These are phyloP conservation scores for Grifola frondosa DNA, from an alignment of 1,284 basidiomycete species.

Conservation along the genomic window DNA sequence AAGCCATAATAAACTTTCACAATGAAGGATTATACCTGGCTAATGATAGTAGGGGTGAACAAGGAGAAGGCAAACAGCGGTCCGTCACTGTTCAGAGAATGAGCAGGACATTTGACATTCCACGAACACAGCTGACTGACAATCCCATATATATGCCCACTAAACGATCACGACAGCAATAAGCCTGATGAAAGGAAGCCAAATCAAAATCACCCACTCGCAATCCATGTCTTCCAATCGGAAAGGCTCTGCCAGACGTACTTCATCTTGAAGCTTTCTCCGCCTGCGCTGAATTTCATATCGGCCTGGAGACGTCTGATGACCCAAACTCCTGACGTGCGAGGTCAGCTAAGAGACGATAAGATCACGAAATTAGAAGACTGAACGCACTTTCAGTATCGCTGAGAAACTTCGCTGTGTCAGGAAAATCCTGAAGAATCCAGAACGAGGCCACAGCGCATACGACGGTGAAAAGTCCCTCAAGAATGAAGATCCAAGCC, in stretches of 20 bases:
- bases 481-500: slow-evolving; percentile 77
- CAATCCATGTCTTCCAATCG: slow-evolving; percentile 55
- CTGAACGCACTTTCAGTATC: slow-evolving; percentile 50
- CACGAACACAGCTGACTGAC: slow-evolving; percentile 26
- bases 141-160: slow-evolving; percentile 51
- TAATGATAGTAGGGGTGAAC: slow-evolving; percentile 56
- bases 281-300: slow-evolving; percentile 46
- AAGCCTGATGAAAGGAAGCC: neutral
- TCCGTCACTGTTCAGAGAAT: slow-evolving; percentile 35
- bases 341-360: neutral
- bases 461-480: slow-evolving; percentile 68
- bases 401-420: slow-evolving; percentile 55
- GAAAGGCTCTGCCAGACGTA: slow-evolving; percentile 46
- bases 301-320: slow-evolving; percentile 47
- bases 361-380: slow-evolving; percentile 11
- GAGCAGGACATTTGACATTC: no score
- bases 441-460: slow-evolving; percentile 51
- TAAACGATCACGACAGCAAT: slow-evolving; percentile 13
- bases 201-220: slow-evolving; percentile 33
- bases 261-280: slow-evolving; percentile 46
- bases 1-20: neutral
- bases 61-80: slow-evolving; percentile 56
- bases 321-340: slow-evolving; percentile 46
- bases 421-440: slow-evolving; percentile 60
- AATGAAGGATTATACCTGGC: slow-evolving; percentile 32